Evolutionary conservation across 148 eudicot species (phyloP).

Genomic region (Fallopia convolvulus): DNA sequence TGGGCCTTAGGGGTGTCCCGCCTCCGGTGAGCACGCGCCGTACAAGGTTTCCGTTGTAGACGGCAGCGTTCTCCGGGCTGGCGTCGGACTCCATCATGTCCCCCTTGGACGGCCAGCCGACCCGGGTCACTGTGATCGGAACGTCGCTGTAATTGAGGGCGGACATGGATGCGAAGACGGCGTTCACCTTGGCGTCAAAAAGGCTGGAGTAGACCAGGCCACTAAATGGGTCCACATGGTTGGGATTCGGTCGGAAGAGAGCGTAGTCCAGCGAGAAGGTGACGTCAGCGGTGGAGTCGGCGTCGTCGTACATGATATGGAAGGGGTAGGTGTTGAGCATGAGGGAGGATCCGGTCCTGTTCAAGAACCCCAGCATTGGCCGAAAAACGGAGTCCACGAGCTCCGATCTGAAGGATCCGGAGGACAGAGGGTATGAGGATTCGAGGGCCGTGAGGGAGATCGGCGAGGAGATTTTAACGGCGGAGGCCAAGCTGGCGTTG

Average conservation of each 20-base stretch:
- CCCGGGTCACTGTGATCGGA: slow-evolving; percentile 54
- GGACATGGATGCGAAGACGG: slow-evolving; percentile 80
- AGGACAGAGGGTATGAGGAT: slow-evolving; percentile 73
- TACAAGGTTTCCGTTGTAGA: slow-evolving; percentile 67
- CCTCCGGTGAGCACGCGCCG: slow-evolving; percentile 63
- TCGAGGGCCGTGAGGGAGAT: slow-evolving; percentile 56
- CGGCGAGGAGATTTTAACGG: slow-evolving; percentile 77
- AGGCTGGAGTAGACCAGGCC: slow-evolving; percentile 56
- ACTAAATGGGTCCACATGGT: slow-evolving; percentile 56
- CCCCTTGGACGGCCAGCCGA: slow-evolving; percentile 94
- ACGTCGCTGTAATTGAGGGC: slow-evolving; percentile 61
- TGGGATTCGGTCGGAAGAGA: slow-evolving; percentile 59
- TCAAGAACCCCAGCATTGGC: slow-evolving; percentile 65
- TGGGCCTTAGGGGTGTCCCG: slow-evolving; percentile 75
- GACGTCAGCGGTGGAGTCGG: slow-evolving; percentile 42
- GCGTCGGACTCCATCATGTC: slow-evolving; percentile 69
- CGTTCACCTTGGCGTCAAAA: slow-evolving; percentile 80
- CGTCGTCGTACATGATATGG: slow-evolving; percentile 62
- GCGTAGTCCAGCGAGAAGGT: slow-evolving; percentile 68
- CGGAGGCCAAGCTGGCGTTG: slow-evolving; percentile 25
- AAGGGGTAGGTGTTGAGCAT: slow-evolving; percentile 91
- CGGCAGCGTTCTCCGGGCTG: slow-evolving; percentile 53
- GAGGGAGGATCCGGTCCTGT: slow-evolving; percentile 39
- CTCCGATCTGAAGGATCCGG: slow-evolving; percentile 61
- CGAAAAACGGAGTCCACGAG: slow-evolving; percentile 44